Percentiles rank a stretch among this genome's conserved stretches.
Evolutionary conservation across 2,329 filamentous ascomycete genomes (phyloP).

Genomic region (Fusarium tjaetaba): DNA sequence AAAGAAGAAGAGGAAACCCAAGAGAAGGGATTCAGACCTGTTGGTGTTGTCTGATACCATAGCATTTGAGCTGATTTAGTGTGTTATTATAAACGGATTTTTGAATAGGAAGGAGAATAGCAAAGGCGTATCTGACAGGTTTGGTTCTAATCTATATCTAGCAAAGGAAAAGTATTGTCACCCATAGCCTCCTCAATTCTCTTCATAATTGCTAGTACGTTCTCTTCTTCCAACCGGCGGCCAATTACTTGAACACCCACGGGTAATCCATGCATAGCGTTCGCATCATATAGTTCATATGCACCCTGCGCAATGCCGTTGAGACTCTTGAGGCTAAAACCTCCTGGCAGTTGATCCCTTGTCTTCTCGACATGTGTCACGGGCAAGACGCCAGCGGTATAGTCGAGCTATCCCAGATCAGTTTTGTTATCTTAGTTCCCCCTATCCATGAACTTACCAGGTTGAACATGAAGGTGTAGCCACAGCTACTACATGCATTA

Average conservation of each 20-base stretch:
- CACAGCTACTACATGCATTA: slow-evolving; percentile 85
- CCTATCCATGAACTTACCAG: slow-evolving; percentile 62
- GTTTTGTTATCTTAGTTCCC: background rate
- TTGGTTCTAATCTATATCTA: slow-evolving; percentile 57
- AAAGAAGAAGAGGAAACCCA: background rate
- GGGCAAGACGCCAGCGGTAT: slow-evolving; percentile 83
- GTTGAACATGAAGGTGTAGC: slow-evolving; percentile 95
- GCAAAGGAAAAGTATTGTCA: slow-evolving; percentile 61
- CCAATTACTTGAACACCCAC: slow-evolving; percentile 88
- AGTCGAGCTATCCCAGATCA: slow-evolving; percentile 72
- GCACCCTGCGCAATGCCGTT: slow-evolving; percentile 85
- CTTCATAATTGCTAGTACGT: slow-evolving; percentile 84
- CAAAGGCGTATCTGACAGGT: background rate
- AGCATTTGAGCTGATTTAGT: background rate
- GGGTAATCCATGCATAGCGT: slow-evolving; percentile 86
- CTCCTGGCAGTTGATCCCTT: slow-evolving; percentile 71
- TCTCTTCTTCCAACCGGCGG: slow-evolving; percentile 83
- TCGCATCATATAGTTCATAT: slow-evolving; percentile 85
- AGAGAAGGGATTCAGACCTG: background rate
- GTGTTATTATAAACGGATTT: background rate
- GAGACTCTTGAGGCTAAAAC: slow-evolving; percentile 69
- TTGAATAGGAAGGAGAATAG: background rate
- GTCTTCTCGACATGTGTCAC: slow-evolving; percentile 82
- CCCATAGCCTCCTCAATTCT: slow-evolving; percentile 79
- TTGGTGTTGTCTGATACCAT: background rate